phyloP scores from a whole-genome alignment of 345 rosid species.

The Syzygium aromaticum region DNA sequence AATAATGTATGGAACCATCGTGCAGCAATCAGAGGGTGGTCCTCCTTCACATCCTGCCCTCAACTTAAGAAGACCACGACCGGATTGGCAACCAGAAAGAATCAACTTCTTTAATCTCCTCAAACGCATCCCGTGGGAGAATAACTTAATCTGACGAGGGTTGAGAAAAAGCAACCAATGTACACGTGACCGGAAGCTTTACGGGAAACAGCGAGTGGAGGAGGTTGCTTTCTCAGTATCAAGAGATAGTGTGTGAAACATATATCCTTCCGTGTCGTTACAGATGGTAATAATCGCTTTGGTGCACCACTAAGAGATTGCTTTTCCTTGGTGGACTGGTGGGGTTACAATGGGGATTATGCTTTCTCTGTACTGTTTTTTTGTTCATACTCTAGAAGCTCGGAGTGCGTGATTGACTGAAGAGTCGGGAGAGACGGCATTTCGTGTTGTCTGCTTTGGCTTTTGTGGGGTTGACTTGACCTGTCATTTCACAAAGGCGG shows the following conservation, averaged over 20 bases:
- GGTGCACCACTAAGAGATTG: not conserved
- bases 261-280: not conserved
- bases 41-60: not conserved
- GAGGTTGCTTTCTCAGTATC: not conserved
- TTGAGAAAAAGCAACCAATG: not conserved
- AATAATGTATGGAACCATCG: not conserved
- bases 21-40: not conserved
- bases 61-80: not conserved
- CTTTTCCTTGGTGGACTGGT: not conserved
- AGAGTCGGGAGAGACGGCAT: not conserved
- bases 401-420: not conserved
- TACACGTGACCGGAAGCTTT: not conserved
- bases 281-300: not conserved
- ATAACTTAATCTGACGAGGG: not conserved
- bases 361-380: too few species aligned
- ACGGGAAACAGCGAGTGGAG: not conserved
- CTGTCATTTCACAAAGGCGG: not conserved
- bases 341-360: not conserved
- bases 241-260: not conserved
- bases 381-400: not conserved
- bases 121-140: not conserved
- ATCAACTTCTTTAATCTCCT: not conserved
- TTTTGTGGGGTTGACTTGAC: not conserved
- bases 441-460: not conserved
- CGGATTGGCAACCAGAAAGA: not conserved